phyloP scores from a whole-genome alignment of 2,329 filamentous ascomycete species.

The Ascochyta pisi region DNA sequence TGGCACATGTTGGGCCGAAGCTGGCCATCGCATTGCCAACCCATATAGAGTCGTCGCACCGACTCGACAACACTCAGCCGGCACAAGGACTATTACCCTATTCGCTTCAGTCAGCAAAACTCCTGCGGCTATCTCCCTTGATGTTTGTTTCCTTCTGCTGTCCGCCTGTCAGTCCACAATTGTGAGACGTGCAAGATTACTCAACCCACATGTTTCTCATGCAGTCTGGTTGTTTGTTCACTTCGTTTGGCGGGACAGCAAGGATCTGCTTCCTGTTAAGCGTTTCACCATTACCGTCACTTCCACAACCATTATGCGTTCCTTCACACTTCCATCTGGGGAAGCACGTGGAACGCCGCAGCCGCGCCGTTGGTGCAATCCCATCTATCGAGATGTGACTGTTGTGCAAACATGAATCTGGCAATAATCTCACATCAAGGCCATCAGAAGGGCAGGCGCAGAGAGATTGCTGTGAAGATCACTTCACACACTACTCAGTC shows the following conservation, averaged over 20 bases:
- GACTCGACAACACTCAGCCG: neutral
- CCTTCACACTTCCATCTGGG: constrained; percentile 9
- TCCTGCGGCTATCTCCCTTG: neutral
- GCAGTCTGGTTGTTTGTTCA: constrained; percentile 3
- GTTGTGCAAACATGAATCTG: neutral
- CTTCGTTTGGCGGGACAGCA: neutral
- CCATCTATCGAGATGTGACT: neutral
- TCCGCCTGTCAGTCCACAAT: constrained; percentile 12
- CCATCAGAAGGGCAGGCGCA: neutral
- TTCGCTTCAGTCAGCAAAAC: neutral
- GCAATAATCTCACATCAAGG: too few relatives aligned
- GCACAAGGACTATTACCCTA: neutral
- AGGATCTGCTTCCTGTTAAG: constrained; percentile 10
- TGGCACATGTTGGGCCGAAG: neutral
- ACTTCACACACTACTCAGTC: neutral
- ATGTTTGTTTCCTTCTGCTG: constrained; percentile 6
- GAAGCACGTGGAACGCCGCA: neutral
- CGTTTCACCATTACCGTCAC: constrained; percentile 9
- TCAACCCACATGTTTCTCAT: constrained; percentile 11
- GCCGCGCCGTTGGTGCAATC: neutral
- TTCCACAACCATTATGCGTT: constrained; percentile 11
- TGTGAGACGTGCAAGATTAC: constrained; percentile 16
- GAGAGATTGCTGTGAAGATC: constrained; percentile 5
- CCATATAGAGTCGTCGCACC: too few relatives aligned
- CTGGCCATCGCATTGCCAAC: neutral